These are phyloP conservation scores for Dothideomycetidae sp. DNA, from an alignment of 2,329 filamentous ascomycete genomes.

Conservation along the genomic window DNA sequence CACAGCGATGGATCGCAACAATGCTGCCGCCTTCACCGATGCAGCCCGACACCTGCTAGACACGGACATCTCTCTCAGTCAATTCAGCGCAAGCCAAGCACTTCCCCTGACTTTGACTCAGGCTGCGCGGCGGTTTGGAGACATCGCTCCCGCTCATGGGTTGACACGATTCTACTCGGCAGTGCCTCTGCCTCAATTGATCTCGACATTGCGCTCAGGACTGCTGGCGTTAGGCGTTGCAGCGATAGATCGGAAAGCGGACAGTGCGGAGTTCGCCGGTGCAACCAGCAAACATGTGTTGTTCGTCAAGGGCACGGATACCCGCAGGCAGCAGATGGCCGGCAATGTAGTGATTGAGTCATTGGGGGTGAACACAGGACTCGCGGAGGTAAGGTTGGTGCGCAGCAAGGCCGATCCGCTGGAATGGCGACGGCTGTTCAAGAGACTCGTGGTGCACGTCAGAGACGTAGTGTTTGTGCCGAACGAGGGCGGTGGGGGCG, in stretches of 20 bases:
- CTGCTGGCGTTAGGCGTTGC: constrained; percentile 77
- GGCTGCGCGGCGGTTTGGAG: constrained; percentile 71
- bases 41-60: constrained; percentile 50
- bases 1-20: constrained; percentile 22
- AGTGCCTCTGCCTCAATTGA: constrained; percentile 57
- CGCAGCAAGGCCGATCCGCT: constrained; percentile 93
- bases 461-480: constrained; percentile 59
- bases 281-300: constrained; percentile 39
- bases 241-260: constrained; percentile 33
- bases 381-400: constrained; percentile 78
- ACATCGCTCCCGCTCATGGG: constrained; percentile 77
- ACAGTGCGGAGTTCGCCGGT: constrained; percentile 35
- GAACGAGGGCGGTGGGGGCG: constrained; percentile 4
- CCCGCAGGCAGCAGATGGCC: constrained; percentile 55
- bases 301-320: constrained; percentile 61
- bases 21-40: constrained; percentile 20
- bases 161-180: constrained; percentile 87
- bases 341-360: constrained; percentile 60
- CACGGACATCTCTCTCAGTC: constrained; percentile 70
- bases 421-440: constrained; percentile 95
- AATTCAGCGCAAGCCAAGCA: constrained; percentile 67
- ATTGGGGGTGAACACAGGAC: constrained; percentile 33
- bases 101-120: constrained; percentile 80
- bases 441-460: constrained; percentile 78
- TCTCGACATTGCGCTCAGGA: constrained; percentile 66